Conservation (phyloP, 306 rosid species). For the Carpinus fangiana region DNA sequence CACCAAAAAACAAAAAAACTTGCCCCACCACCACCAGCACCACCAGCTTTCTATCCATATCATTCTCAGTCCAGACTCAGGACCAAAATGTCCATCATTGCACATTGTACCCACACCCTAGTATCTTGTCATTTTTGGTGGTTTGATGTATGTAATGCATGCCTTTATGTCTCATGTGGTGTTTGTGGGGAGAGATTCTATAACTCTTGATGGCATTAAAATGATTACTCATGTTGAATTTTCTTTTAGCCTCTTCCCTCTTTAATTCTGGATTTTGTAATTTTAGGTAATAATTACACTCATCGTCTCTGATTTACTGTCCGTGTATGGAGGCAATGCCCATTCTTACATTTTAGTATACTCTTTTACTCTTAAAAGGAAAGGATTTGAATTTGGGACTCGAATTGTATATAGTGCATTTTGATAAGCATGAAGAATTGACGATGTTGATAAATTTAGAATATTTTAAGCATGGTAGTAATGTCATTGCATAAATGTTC, state of each 20-base stretch:
- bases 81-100: background rate
- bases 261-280: background rate
- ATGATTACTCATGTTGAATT: background rate
- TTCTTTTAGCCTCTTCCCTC: background rate
- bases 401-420: background rate
- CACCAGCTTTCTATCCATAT: background rate
- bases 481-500: background rate
- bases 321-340: background rate
- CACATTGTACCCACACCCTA: background rate
- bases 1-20: background rate
- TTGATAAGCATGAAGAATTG: background rate
- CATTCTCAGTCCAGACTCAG: background rate
- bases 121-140: background rate
- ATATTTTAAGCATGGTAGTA: background rate
- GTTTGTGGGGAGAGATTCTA: background rate
- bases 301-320: background rate
- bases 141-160: background rate
- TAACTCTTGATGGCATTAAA: background rate
- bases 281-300: background rate
- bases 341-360: background rate
- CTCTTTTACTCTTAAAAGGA: background rate
- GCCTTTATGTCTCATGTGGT: background rate
- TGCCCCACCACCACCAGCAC: background rate
- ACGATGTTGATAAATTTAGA: background rate
- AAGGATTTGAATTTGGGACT: background rate